A percentile compares a stretch with the other conserved stretches of the same genome.
Conservation (phyloP, 495 filamentous ascomycete genomes). For the Xylaria curta region DNA sequence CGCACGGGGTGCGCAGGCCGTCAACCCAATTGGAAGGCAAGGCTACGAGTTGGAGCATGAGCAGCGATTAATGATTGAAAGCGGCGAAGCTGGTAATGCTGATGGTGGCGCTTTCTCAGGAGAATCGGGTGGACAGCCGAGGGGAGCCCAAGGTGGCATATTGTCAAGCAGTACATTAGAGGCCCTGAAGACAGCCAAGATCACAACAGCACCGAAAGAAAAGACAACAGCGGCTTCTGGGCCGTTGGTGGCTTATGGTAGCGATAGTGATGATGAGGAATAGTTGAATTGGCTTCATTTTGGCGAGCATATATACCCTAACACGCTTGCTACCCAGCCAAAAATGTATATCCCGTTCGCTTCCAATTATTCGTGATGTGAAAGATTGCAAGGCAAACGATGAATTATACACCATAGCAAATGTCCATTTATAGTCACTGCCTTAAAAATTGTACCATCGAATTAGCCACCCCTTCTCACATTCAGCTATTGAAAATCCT, state of each 20-base stretch:
- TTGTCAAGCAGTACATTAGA: constrained; percentile 81
- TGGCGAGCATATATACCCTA: constrained; percentile 18
- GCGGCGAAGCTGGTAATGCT: constrained; percentile 29
- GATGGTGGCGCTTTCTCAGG: constrained; percentile 36
- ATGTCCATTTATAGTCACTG: neutral
- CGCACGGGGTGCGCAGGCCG: constrained; percentile 67
- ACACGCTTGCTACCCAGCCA: neutral
- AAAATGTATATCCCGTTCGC: neutral
- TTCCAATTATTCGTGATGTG: neutral
- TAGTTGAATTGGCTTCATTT: constrained; percentile 20
- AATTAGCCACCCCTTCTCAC: neutral
- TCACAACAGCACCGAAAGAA: constrained; percentile 56
- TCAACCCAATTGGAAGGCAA: constrained; percentile 62
- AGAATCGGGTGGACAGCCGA: constrained; percentile 50
- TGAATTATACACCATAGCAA: neutral
- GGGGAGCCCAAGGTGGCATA: constrained; percentile 66
- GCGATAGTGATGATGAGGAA: constrained; percentile 74
- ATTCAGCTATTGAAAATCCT: constrained; percentile 86
- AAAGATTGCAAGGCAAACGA: neutral
- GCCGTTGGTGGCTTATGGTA: constrained; percentile 87
- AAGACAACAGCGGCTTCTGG: constrained; percentile 57
- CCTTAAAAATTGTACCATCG: neutral
- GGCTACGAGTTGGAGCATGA: constrained; percentile 56
- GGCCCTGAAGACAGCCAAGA: constrained; percentile 64
- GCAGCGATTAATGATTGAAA: constrained; percentile 59